phyloP scores from a whole-genome alignment of 139 green algal genomes.

The Chloropicon primus region DNA sequence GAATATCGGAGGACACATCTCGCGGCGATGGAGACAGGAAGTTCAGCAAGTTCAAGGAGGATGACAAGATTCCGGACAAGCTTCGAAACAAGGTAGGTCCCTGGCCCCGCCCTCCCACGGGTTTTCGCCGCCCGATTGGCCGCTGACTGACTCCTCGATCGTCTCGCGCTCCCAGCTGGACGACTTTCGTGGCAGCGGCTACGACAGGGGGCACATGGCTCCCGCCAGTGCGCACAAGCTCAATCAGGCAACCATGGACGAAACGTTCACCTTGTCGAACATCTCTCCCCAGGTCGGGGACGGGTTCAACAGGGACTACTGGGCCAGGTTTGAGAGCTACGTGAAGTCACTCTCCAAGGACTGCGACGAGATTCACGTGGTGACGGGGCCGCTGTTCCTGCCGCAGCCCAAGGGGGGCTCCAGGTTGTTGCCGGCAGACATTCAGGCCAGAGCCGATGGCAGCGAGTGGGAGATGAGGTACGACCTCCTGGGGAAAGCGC shows the following conservation, averaged over 20 bases:
- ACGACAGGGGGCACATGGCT: slow-evolving; percentile 84
- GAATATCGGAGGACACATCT: neutral
- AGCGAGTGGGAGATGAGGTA: slow-evolving; percentile 49
- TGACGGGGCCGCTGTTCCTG: slow-evolving; percentile 75
- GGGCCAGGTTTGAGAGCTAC: slow-evolving; percentile 84
- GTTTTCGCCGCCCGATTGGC: too few relatives aligned
- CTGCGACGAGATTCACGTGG: slow-evolving; percentile 49
- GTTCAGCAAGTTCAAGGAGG: neutral
- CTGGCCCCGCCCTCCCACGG: too few relatives aligned
- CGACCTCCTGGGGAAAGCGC: slow-evolving; percentile 38
- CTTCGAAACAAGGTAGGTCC: neutral
- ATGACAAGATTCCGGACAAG: neutral
- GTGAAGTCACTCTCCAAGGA: slow-evolving; percentile 37
- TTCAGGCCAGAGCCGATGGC: neutral
- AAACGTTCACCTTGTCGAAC: slow-evolving; percentile 75
- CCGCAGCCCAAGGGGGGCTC: slow-evolving; percentile 19
- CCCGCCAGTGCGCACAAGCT: slow-evolving; percentile 70
- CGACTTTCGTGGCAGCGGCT: slow-evolving; percentile 62
- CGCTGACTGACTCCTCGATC: too few relatives aligned
- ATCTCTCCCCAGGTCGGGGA: slow-evolving; percentile 55
- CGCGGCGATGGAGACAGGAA: neutral
- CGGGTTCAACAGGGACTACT: slow-evolving; percentile 92
- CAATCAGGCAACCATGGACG: slow-evolving; percentile 58
- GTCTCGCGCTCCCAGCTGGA: slow-evolving; percentile 48
- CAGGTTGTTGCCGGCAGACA: slow-evolving; percentile 10